Base-by-base conservation (phyloP, 768 basidiomycete genomes). In the Leucogyrophana mollusca region DNA sequence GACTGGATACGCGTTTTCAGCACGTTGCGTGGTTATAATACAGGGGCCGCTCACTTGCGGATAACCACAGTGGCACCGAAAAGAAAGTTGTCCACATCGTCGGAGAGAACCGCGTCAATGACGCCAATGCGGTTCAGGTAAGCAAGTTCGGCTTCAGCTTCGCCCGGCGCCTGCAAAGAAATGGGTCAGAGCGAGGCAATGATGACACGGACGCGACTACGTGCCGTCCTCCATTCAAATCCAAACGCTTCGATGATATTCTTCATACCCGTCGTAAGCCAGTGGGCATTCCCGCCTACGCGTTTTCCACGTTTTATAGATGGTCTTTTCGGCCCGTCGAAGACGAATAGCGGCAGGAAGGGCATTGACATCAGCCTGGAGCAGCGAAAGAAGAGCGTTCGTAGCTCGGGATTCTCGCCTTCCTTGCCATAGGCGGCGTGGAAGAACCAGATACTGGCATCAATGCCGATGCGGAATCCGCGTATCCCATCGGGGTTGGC, bases 131-230 rank as follows among this genome's bases (percentile, higher is more conserved):
- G 72, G 56, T 92, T 94, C 43, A 97, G 73, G 51, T 89, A 85
- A 0, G 94, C 94, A 2, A 97, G 73, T 59, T 95, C 94, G 0
- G 94, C 94, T 64, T 97, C 94, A 0, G 94, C 94, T 66, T 96
- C 94, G 14, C 91, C 93, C 5, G 94, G 94, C 13, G 92, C 94
- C 84, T 84, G 40, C 53, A 47, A 20, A 56, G 60, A 14, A 53
- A 59, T 52, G 62, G 59, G 49, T 59, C 27, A 30, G 27, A 6
- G 62, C 7, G 67, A 66, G 55, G 66, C 62, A 5, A 62, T 51
- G 20, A 50, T 55, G n/a, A 61, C 49, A 34, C 61, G 50, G 22
- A 17, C 27, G 21, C 38, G 11, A 18, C 9, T 35, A 62, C 79
- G 34, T 57, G 81, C 83, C 62, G 75, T 79, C 53, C 80, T 71